These are phyloP conservation scores for Suillus alpinus DNA, from an alignment of 768 basidiomycete genomes.

Conservation along the genomic window DNA sequence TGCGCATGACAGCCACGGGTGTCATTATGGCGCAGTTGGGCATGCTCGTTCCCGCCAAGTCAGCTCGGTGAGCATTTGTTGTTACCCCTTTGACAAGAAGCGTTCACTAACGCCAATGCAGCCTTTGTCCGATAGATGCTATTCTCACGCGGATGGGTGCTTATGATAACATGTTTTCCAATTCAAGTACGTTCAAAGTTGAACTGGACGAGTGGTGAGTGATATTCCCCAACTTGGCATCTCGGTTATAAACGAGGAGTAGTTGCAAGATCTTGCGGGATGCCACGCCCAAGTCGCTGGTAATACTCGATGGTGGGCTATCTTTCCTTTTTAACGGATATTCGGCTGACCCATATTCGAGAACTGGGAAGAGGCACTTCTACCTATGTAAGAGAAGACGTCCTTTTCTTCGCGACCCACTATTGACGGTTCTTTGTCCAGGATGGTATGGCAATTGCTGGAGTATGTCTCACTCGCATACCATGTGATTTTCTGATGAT, in stretches of 20 bases:
- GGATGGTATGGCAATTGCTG: constrained; percentile 99
- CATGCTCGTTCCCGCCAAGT: constrained; percentile 87
- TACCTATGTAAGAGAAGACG: constrained; percentile 62
- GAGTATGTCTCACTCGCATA: constrained; percentile 41
- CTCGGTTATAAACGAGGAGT: constrained; percentile 1
- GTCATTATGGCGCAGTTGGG: constrained; percentile 95
- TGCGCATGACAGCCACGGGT: constrained; percentile 96
- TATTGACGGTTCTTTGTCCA: constrained; percentile 26
- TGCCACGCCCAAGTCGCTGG: constrained; percentile 90
- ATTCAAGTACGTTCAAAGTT: constrained; percentile 96
- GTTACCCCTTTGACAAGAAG: neutral
- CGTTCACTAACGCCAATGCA: constrained; percentile 26
- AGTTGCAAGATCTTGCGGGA: constrained; percentile 93
- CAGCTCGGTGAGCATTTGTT: constrained; percentile 56
- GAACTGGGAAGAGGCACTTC: constrained; percentile 96
- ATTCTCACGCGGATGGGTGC: constrained; percentile 98
- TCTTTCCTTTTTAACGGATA: constrained; percentile 10
- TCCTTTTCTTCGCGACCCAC: neutral
- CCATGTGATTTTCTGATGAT: constrained; percentile 7
- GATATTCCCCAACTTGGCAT: neutral
- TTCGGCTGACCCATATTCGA: constrained; percentile 25
- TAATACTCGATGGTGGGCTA: constrained; percentile 85
- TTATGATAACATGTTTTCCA: constrained; percentile 95
- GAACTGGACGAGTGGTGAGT: constrained; percentile 93
- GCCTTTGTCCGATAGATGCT: constrained; percentile 84